Conservation (phyloP, 768 basidiomycete genomes). For the Boletus barrowsii region DNA sequence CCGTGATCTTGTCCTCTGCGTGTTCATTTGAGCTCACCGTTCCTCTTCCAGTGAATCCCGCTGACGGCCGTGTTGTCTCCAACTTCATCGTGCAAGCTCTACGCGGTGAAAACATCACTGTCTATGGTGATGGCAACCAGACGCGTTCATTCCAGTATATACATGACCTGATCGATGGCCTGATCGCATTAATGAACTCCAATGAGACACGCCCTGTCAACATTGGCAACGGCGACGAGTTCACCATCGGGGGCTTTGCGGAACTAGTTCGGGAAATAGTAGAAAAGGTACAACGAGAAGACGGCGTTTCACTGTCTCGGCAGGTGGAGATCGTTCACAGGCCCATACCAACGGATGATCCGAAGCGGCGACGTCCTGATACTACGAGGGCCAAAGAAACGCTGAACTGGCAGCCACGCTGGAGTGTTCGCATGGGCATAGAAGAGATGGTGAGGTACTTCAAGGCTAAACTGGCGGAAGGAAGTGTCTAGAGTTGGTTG, state of each 20-base stretch:
- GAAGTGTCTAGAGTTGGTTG: conserved; percentile 51
- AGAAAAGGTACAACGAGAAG: conserved; percentile 86
- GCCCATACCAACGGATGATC: conserved; percentile 89
- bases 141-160: conserved; percentile 98
- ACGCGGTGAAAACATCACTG: conserved; percentile 94
- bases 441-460: conserved; percentile 96
- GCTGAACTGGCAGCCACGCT: conserved; percentile 88
- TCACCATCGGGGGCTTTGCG: conserved; percentile 93
- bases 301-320: conserved; percentile 50
- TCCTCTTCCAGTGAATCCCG: conserved; percentile 74
- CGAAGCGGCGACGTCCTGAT: conserved; percentile 91
- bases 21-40: conserved; percentile 24
- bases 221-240: conserved; percentile 94
- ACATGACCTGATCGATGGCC: conserved; percentile 93
- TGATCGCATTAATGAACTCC: conserved; percentile 94
- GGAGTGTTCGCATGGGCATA: conserved; percentile 89
- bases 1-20: conserved; percentile 32
- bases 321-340: conserved; percentile 71
- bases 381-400: conserved; percentile 83
- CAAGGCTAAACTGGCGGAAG: conserved; percentile 85
- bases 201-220: conserved; percentile 92
- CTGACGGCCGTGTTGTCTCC: conserved; percentile 96
- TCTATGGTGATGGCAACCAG: conserved; percentile 91
- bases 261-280: conserved; percentile 90
- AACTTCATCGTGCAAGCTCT: conserved; percentile 99